phyloP scores from a whole-genome alignment of 257 asterid genomes.

The Scutellaria baicalensis region DNA sequence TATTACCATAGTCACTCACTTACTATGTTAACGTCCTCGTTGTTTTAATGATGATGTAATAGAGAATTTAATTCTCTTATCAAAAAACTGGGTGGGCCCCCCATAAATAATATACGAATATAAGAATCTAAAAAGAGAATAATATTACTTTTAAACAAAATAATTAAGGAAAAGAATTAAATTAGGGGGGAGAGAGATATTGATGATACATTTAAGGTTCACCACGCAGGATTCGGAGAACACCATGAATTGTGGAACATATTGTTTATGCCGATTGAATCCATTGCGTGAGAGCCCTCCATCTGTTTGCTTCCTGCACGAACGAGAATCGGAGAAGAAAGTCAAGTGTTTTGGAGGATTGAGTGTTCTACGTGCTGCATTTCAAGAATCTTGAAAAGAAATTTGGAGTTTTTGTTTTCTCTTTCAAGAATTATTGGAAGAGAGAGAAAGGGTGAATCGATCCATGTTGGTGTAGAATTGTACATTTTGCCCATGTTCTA shows the following conservation, averaged over 20 bases:
- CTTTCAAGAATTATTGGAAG: background rate
- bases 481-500: background rate
- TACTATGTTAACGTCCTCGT: too few relatives aligned
- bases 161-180: background rate
- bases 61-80: too few relatives aligned
- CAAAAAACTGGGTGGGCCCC: too few relatives aligned
- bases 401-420: background rate
- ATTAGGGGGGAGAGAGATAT: background rate
- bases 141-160: background rate
- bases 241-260: conserved; percentile 16
- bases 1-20: too few relatives aligned
- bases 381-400: background rate
- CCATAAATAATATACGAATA: too few relatives aligned
- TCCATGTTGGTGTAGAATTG: background rate
- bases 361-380: background rate
- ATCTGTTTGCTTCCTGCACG: background rate
- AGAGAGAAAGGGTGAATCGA: background rate
- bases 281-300: background rate
- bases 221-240: conserved; percentile 22
- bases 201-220: conserved; percentile 5
- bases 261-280: conserved; percentile 16
- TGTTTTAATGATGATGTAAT: too few relatives aligned
- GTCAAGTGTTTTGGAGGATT: too few relatives aligned
- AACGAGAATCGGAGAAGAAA: background rate
- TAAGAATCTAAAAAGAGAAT: background rate